These are phyloP conservation scores for Triticum turgidum DNA, from an alignment of 176 grass and related monocot genomes.

Conservation along the genomic window DNA sequence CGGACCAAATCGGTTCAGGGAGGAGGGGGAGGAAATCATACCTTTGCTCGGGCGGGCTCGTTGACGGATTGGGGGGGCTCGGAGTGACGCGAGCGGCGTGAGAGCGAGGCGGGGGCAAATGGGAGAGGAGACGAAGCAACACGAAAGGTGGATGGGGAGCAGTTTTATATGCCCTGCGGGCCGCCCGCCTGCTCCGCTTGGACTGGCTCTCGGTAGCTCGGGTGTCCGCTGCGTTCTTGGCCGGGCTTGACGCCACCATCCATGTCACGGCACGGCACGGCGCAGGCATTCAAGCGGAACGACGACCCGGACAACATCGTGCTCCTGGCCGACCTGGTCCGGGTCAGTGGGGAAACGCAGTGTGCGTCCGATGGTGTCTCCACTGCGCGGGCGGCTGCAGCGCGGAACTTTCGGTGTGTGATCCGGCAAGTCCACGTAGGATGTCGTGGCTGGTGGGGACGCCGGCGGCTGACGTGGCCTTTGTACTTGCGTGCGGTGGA, in stretches of 20 bases:
- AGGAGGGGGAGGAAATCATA: background rate
- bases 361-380: background rate
- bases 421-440: slow-evolving; percentile 25
- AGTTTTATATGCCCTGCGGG: slow-evolving; percentile 4
- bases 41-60: background rate
- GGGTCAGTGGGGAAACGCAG: too few relatives aligned
- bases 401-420: slow-evolving; percentile 44
- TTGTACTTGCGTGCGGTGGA: background rate
- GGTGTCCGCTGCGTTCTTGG: background rate
- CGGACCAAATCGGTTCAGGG: background rate
- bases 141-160: background rate
- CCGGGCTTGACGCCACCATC: background rate
- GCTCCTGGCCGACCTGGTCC: background rate
- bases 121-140: slow-evolving; percentile 8
- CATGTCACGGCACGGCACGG: slow-evolving; percentile 8
- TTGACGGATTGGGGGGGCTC: slow-evolving; percentile 21
- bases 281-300: background rate
- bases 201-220: background rate
- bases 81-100: slow-evolving; percentile 33
- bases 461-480: background rate
- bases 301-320: slow-evolving; percentile 10
- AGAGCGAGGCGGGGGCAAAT: slow-evolving; percentile 36
- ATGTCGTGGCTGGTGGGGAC: background rate
- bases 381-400: slow-evolving; percentile 14
- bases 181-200: slow-evolving; percentile 15